Evolutionary conservation across 192 early-diverging fungal genomes (phyloP), one percentile per base, ranked within the genome.

Genomic region (Entomortierella lignicola): DNA sequence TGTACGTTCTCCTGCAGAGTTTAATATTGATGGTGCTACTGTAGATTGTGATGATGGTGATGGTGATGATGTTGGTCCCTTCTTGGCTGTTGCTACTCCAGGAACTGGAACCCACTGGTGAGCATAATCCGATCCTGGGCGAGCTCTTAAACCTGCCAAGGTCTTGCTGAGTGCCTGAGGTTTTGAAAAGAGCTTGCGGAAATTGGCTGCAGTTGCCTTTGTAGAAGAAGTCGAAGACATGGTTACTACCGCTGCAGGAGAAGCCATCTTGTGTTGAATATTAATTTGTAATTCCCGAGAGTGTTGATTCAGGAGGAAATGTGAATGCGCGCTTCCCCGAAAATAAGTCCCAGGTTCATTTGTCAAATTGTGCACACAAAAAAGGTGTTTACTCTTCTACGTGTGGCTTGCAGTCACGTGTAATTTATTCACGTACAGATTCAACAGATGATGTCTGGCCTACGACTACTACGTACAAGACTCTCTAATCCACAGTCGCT

Each of bases 61-160:
- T 47, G 61, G 17, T 12, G 57, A 6, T 43, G 30, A 21, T 30
- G 60, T 58, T 31, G 42, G 26, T 31, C 25, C 13, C 29, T 58
- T 60, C 50, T 66, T 69, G 34, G 74, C 52, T 2, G 74, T 69
- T 6, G 74, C 74, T 37, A 69, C 56, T 27, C 74, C 74, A 50
- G 74, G 74, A 42, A 79, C 74, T 21, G 74, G 61, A 48, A 79
- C 56, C 74, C 74, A 79, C n/a, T 69, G 47, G 48, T 79, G 74
- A 26, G 42, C 30, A 59, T 79, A 79, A 61, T 79, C 66, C 12
- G 66, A 58, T 4, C 47, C 48, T 20, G 74, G 61, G 11, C 67
- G 74, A 47, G 70, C 74, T 18, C 74, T 53, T 21, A 79, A 62
- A 21, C 74, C 74, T 0, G 74, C 21, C 23, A 79, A 18, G 31